Percentiles rank a stretch among this genome's conserved stretches.
Evolutionary conservation across 2,329 filamentous ascomycete species (phyloP).

Genomic region (Neurospora sp.): DNA sequence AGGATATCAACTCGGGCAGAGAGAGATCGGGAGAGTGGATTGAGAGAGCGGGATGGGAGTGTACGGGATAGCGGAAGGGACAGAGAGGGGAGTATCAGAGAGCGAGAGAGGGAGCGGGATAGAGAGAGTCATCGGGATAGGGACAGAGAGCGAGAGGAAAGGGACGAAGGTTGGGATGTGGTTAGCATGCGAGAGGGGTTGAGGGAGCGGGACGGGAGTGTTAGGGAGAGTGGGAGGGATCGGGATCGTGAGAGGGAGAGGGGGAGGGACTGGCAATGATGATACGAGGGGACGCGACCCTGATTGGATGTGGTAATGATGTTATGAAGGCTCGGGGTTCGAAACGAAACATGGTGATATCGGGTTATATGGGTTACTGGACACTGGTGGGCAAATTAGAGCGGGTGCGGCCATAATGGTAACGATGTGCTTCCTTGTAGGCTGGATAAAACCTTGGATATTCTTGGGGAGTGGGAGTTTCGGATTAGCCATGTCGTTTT

Average conservation of each 20-base stretch:
- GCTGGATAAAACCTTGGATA: no score
- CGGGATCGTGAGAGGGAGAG: background rate
- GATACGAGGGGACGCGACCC: background rate
- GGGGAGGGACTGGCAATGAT: background rate
- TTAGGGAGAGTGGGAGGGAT: background rate
- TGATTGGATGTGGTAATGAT: background rate
- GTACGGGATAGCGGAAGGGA: background rate
- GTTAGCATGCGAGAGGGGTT: background rate
- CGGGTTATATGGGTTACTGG: background rate
- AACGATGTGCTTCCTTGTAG: background rate
- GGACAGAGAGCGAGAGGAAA: background rate
- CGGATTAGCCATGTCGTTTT: background rate
- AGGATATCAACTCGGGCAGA: background rate
- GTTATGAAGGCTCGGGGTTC: background rate
- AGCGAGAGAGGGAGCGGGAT: background rate
- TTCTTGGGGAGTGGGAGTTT: background rate
- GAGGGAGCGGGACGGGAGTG: background rate
- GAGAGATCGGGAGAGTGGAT: background rate
- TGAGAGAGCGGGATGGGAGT: background rate
- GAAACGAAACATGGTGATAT: background rate
- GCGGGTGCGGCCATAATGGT: background rate
- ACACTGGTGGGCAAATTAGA: no score
- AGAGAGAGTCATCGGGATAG: background rate
- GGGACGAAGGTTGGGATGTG: background rate
- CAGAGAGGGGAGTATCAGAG: background rate